A percentile compares a stretch with the other conserved stretches of the same genome.
Evolutionary conservation across 2,329 filamentous ascomycete species (phyloP).

Genomic region (Nemania sp.): DNA sequence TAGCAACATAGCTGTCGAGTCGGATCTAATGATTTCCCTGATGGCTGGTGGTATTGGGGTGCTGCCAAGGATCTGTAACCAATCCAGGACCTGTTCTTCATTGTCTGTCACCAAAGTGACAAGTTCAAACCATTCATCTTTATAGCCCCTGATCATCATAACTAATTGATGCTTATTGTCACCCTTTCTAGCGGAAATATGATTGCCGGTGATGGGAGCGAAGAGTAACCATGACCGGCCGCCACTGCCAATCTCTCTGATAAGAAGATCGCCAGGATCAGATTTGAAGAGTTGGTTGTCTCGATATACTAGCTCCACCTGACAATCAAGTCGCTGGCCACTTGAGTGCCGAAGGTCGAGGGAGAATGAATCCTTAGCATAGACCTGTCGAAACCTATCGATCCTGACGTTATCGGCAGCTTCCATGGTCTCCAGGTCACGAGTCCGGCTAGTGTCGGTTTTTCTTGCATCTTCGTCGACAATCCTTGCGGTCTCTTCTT

Average conservation of each 20-base stretch:
- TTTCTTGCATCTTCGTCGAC: constrained; percentile 88
- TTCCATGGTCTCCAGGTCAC: constrained; percentile 82
- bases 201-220: constrained; percentile 80
- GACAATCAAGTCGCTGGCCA: constrained; percentile 89
- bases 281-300: constrained; percentile 78
- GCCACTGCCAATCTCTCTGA: constrained; percentile 86
- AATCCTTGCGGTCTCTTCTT: constrained; percentile 77
- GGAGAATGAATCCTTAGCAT: constrained; percentile 89
- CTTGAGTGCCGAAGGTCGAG: constrained; percentile 88
- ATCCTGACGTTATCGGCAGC: constrained; percentile 77
- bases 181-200: constrained; percentile 83
- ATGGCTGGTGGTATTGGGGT: constrained; percentile 62
- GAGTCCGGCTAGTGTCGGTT: constrained; percentile 83
- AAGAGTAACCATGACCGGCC: constrained; percentile 86
- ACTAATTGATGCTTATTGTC: constrained; percentile 78
- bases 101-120: constrained; percentile 81
- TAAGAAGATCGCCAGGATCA: constrained; percentile 84
- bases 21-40: constrained; percentile 50
- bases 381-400: constrained; percentile 83
- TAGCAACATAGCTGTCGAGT: constrained; percentile 40
- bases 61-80: constrained; percentile 81
- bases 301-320: constrained; percentile 86
- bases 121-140: constrained; percentile 84
- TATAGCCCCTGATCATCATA: constrained; percentile 84
- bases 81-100: constrained; percentile 83